phyloP scores from a whole-genome alignment of 2,329 filamentous ascomycete genomes.

The Mycosphaerella sp. region DNA sequence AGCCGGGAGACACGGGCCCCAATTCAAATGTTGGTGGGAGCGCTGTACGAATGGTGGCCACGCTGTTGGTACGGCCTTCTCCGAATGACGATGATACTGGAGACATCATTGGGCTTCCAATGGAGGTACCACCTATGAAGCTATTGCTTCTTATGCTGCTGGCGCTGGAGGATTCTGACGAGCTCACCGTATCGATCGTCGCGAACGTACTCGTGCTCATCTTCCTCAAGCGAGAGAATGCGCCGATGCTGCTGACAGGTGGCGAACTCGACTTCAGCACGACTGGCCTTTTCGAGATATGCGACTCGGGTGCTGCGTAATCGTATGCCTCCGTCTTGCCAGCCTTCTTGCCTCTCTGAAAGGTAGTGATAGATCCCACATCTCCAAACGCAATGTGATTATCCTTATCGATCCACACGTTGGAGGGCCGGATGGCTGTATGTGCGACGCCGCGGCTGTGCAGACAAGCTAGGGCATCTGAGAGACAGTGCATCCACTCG shows the following conservation, averaged over 20 bases:
- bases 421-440: constrained; percentile 64
- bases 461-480: constrained; percentile 61
- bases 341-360: constrained; percentile 48
- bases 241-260: constrained; percentile 26
- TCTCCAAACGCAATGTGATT: constrained; percentile 65
- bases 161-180: constrained; percentile 31
- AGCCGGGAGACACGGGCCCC: constrained; percentile 20
- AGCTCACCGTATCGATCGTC: constrained; percentile 21
- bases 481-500: constrained; percentile 70
- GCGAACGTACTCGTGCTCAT: constrained; percentile 26
- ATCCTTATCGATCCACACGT: constrained; percentile 59
- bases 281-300: constrained; percentile 41
- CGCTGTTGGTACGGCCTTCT: constrained; percentile 24
- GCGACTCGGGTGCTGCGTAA: constrained; percentile 65
- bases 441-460: constrained; percentile 61
- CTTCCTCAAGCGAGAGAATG: constrained; percentile 30
- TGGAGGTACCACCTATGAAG: constrained; percentile 19
- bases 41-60: constrained; percentile 20
- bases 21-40: constrained; percentile 15
- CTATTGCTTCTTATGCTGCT: constrained; percentile 31
- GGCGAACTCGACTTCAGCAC: constrained; percentile 28
- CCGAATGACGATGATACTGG: constrained; percentile 10
- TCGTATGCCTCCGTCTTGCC: constrained; percentile 66
- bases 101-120: constrained; percentile 23
- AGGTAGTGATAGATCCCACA: constrained; percentile 44